Conservation (phyloP, 208 protist genomes). For the Wallacemonas sp. region DNA sequence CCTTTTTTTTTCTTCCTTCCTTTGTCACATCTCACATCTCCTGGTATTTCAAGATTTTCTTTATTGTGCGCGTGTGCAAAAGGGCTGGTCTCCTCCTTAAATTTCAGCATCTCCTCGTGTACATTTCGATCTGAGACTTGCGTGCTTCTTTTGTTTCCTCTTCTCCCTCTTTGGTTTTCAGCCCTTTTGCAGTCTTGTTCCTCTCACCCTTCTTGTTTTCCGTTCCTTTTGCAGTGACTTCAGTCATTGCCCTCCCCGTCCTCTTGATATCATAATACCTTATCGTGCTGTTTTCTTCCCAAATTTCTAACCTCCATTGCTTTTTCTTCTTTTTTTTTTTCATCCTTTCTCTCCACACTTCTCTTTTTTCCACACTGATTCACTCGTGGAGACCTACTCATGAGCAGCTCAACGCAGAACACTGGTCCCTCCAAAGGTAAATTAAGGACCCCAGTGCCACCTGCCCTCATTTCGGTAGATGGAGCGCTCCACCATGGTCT, state of each 20-base stretch:
- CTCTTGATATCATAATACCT: no score
- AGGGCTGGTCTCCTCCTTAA: not conserved
- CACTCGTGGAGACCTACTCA: not conserved
- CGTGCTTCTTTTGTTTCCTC: not conserved
- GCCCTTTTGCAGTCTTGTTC: not conserved
- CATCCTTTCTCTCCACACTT: slow-evolving; percentile 12
- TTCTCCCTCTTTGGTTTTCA: not conserved
- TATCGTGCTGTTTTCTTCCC: no score
- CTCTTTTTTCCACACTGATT: slow-evolving; percentile 8
- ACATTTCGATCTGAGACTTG: not conserved
- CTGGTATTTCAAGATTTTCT: not conserved
- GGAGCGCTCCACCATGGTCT: not conserved
- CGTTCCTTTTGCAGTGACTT: slow-evolving; percentile 6
- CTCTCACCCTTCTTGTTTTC: not conserved
- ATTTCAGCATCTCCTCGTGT: not conserved
- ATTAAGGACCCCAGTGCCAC: slow-evolving; percentile 1
- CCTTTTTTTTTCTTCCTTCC: not conserved
- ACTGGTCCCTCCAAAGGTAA: not conserved
- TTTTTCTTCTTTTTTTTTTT: slow-evolving; percentile 26
- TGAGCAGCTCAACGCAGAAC: slow-evolving; percentile 1
- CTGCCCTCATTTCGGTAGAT: slow-evolving; percentile 11
- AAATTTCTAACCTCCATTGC: not conserved
- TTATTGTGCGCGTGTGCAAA: not conserved
- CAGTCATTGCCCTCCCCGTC: no score
- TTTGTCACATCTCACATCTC: not conserved